Evolutionary conservation across 2,329 filamentous ascomycete genomes (phyloP).

Genomic region (Fonsecaea monophora): DNA sequence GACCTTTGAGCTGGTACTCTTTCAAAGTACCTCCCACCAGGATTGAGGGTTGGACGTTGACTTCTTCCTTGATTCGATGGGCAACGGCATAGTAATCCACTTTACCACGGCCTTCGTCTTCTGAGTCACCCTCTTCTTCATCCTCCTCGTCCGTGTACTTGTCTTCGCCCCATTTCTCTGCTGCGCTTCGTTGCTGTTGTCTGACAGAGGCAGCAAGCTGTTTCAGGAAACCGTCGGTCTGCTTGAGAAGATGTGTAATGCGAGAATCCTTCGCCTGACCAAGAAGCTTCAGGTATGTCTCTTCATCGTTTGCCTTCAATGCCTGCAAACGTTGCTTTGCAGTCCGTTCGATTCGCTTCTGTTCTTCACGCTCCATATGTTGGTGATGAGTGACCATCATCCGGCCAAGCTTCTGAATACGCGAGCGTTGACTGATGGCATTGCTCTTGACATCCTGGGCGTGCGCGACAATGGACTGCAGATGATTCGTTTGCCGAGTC

Average conservation of each 20-base stretch:
- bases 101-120: conserved; percentile 75
- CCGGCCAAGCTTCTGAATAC: conserved; percentile 84
- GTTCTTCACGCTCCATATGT: conserved; percentile 98
- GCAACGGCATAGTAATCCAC: conserved; percentile 99
- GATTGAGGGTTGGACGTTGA: conserved; percentile 80
- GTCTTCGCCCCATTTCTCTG: conserved; percentile 77
- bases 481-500: conserved; percentile 93
- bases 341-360: conserved; percentile 95
- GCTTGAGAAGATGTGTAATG: conserved; percentile 95
- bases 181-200: conserved; percentile 84
- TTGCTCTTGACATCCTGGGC: conserved; percentile 76
- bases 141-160: conserved; percentile 59
- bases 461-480: conserved; percentile 84
- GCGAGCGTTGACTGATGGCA: conserved; percentile 71
- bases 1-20: conserved; percentile 97
- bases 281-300: conserved; percentile 96
- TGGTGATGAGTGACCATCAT: conserved; percentile 90
- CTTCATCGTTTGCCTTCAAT: conserved; percentile 98
- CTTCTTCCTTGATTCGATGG: conserved; percentile 92
- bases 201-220: conserved; percentile 95
- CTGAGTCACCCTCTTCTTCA: conserved; percentile 71
- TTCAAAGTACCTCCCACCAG: conserved; percentile 92
- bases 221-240: conserved; percentile 96
- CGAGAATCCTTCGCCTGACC: conserved; percentile 99
- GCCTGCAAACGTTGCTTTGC: conserved; percentile 99